A percentile compares a stretch with the other conserved stretches of the same genome.
Conservation (phyloP, 1,139 yeast genomes). For the Suhomyces chickasaworum region DNA sequence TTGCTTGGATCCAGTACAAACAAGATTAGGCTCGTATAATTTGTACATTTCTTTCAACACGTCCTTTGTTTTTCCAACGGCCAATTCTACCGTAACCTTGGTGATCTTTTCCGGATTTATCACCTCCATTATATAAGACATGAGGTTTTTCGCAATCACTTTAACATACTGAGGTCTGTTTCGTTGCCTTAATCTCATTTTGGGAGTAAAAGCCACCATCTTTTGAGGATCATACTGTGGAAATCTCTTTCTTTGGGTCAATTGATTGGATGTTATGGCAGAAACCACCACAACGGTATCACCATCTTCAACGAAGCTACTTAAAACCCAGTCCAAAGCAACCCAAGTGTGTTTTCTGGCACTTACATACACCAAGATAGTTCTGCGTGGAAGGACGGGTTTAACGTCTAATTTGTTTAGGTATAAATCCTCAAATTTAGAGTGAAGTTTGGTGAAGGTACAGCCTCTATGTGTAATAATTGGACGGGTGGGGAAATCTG, state of each 20-base stretch:
- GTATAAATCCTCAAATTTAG: constrained; percentile 42
- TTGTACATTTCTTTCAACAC: constrained; percentile 63
- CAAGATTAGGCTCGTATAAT: constrained; percentile 63
- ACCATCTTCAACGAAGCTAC: constrained; percentile 55
- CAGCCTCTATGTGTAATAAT: constrained; percentile 54
- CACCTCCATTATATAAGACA: constrained; percentile 49
- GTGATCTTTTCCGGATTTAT: constrained; percentile 52
- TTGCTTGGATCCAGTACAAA: constrained; percentile 65
- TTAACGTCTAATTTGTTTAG: constrained; percentile 31
- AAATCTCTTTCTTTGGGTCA: constrained; percentile 5
- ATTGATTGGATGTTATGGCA: constrained; percentile 28
- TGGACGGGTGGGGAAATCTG: constrained; percentile 53
- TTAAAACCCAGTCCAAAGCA: constrained; percentile 68
- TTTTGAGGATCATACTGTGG: background rate
- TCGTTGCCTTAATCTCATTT: constrained; percentile 35
- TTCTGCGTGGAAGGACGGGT: constrained; percentile 54
- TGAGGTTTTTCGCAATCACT: constrained; percentile 42
- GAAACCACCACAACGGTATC: constrained; percentile 64
- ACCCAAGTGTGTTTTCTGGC: constrained; percentile 82
- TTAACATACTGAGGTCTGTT: constrained; percentile 39
- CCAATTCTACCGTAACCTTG: constrained; percentile 63
- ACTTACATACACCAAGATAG: constrained; percentile 62
- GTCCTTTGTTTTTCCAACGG: constrained; percentile 58
- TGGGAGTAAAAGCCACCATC: constrained; percentile 27
- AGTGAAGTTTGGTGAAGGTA: constrained; percentile 50